Percentiles rank a stretch among this genome's conserved stretches.
These are phyloP conservation scores for Solanum appendiculatum DNA, from an alignment of 257 asterid genomes.

Conservation along the genomic window DNA sequence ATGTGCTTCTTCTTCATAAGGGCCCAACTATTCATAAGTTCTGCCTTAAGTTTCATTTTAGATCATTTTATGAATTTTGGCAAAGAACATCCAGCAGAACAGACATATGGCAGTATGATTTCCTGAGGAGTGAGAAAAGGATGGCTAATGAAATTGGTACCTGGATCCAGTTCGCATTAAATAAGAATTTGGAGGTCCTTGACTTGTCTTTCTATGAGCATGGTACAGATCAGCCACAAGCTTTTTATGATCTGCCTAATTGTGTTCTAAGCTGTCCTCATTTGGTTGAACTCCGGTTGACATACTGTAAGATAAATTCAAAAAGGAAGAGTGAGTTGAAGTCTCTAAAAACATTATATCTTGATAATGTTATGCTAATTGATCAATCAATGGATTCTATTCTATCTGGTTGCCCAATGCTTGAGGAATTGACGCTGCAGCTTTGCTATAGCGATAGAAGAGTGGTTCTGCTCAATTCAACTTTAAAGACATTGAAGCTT, in stretches of 20 bases:
- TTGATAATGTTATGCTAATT: neutral
- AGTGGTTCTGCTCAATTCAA: neutral
- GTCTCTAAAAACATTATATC: conserved; percentile 3
- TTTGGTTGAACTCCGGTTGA: conserved; percentile 10
- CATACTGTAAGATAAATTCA: conserved; percentile 7
- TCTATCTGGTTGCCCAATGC: conserved; percentile 13
- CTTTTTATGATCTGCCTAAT: conserved; percentile 13
- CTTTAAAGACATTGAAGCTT: conserved; percentile 12
- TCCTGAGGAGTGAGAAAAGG: neutral
- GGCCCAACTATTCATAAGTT: conserved; percentile 5
- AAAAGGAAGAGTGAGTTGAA: neutral
- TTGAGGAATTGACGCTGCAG: conserved; percentile 14
- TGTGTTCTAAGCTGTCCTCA: conserved; percentile 9
- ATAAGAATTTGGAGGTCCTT: conserved; percentile 18
- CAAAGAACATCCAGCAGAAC: neutral
- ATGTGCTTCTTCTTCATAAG: conserved; percentile 5
- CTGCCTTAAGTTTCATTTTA: conserved; percentile 1
- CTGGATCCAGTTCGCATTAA: conserved; percentile 15
- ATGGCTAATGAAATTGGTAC: conserved; percentile 3
- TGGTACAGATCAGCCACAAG: neutral
- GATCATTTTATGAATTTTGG: neutral
- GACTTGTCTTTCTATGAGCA: conserved; percentile 15
- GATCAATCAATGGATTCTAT: neutral
- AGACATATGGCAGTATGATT: neutral
- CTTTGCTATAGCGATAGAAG: conserved; percentile 5